These are phyloP conservation scores for Mentha longifolia DNA, from an alignment of 257 asterid species.

Conservation along the genomic window DNA sequence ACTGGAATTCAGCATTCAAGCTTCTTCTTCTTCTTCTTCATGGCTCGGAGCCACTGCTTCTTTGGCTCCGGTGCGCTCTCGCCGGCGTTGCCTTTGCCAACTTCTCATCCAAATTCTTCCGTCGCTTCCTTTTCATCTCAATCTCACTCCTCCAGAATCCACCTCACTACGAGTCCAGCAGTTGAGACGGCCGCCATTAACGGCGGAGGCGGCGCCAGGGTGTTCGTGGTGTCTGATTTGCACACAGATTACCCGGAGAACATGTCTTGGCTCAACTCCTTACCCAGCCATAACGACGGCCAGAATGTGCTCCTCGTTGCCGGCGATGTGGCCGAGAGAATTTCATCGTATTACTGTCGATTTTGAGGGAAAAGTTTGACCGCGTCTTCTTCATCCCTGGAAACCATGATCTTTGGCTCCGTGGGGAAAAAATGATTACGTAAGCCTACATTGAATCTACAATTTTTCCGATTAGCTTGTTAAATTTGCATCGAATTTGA, in stretches of 20 bases:
- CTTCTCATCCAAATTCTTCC: conserved; percentile 30
- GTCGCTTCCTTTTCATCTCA: conserved; percentile 19
- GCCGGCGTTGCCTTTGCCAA: conserved; percentile 17
- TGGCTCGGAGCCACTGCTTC: conserved; percentile 45
- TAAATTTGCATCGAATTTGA: not conserved
- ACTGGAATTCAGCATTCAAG: not conserved
- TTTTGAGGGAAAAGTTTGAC: conserved; percentile 65
- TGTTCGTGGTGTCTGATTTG: conserved; percentile 78
- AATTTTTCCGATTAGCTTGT: not conserved
- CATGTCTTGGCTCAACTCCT: conserved; percentile 68
- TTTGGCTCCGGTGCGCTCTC: conserved; percentile 38
- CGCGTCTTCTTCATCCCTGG: conserved; percentile 88
- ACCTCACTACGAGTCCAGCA: conserved; percentile 43
- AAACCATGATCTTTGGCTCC: conserved; percentile 91
- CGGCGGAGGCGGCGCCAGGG: conserved; percentile 45
- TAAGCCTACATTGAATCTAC: conserved; percentile 34
- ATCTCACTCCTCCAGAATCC: conserved; percentile 28
- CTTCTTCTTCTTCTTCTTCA: conserved; percentile 17
- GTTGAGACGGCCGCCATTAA: conserved; percentile 40
- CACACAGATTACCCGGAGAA: conserved; percentile 82
- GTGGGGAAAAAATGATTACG: conserved; percentile 54
- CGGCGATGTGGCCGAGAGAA: conserved; percentile 89
- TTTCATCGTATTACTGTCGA: conserved; percentile 65
- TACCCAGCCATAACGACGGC: conserved; percentile 36
- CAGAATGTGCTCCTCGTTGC: conserved; percentile 75